A percentile compares a stretch with the other conserved stretches of the same genome.
phyloP scores from a whole-genome alignment of 768 basidiomycete species.

The Russula griseocarnosa region DNA sequence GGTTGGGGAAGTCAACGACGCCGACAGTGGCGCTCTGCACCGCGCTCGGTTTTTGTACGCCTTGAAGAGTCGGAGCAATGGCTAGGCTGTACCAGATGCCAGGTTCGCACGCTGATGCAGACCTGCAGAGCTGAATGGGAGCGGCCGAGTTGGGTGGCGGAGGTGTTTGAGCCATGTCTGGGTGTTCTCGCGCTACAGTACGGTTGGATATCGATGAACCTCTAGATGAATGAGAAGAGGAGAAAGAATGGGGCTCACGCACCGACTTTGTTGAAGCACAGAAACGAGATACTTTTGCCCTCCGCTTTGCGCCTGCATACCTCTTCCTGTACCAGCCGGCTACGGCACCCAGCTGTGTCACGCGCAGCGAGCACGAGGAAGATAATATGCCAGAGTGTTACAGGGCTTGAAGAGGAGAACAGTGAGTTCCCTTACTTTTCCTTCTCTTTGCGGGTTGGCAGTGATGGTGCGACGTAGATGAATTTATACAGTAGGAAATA shows the following conservation, averaged over 20 bases:
- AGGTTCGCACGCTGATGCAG: conserved; percentile 74
- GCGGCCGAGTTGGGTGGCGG: conserved; percentile 80
- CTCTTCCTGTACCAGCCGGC: conserved; percentile 96
- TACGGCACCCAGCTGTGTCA: conserved; percentile 94
- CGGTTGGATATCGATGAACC: neutral
- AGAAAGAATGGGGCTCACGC: conserved; percentile 30
- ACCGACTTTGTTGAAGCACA: conserved; percentile 98
- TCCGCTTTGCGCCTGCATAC: conserved; percentile 79
- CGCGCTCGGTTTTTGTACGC: conserved; percentile 65
- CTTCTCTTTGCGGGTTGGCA: too few species aligned
- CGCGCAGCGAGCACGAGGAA: conserved; percentile 89
- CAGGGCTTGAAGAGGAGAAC: too few species aligned
- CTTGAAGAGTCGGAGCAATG: conserved; percentile 64
- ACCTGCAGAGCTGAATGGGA: conserved; percentile 82
- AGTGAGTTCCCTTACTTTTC: too few species aligned
- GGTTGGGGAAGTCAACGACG: conserved; percentile 92
- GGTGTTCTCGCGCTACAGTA: conserved; percentile 68
- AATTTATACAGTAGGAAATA: too few species aligned
- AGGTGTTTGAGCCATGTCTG: conserved; percentile 84
- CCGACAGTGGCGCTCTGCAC: conserved; percentile 77
- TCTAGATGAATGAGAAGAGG: too few species aligned
- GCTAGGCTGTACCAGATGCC: conserved; percentile 31
- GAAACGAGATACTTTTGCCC: conserved; percentile 90
- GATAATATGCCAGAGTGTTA: too few species aligned
- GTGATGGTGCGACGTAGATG: too few species aligned